Percentiles rank a stretch among this genome's conserved stretches.
Evolutionary conservation across 305 asterid genomes (phyloP).

Genomic region (Fraxinus sp.): DNA sequence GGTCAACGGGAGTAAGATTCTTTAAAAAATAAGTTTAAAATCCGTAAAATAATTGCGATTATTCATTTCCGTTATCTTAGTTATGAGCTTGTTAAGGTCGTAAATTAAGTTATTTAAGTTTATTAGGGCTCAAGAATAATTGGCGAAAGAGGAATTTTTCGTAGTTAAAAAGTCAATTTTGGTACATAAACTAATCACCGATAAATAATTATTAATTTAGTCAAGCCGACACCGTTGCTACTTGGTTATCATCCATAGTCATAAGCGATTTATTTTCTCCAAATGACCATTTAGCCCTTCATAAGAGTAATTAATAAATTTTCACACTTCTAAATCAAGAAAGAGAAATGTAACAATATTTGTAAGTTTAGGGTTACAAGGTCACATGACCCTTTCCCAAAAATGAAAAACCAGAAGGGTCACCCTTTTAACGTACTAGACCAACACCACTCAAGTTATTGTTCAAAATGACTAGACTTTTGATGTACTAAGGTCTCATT

Average conservation of each 20-base stretch:
- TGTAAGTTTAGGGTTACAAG: neutral
- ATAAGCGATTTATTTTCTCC: neutral
- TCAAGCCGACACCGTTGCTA: conserved; percentile 27
- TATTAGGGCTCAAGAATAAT: neutral
- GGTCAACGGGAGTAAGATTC: neutral
- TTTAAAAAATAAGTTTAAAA: neutral
- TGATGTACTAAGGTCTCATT: neutral
- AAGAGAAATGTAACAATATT: neutral
- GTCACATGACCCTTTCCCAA: neutral
- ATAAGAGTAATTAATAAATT: too few species aligned
- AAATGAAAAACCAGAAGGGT: neutral
- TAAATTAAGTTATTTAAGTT: neutral
- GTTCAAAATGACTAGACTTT: neutral
- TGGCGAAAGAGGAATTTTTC: neutral
- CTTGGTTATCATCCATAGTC: conserved; percentile 15
- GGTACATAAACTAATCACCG: conserved; percentile 26
- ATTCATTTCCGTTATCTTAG: neutral
- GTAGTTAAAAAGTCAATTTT: conserved; percentile 37
- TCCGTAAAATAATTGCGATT: neutral
- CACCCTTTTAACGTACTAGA: neutral
- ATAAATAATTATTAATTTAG: conserved; percentile 11
- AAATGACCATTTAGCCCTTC: conserved; percentile 31
- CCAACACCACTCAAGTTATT: neutral
- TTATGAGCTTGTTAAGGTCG: neutral
- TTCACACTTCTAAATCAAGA: neutral